These are phyloP conservation scores for Ilex aquifolium DNA, from an alignment of 257 asterid species.

Conservation along the genomic window DNA sequence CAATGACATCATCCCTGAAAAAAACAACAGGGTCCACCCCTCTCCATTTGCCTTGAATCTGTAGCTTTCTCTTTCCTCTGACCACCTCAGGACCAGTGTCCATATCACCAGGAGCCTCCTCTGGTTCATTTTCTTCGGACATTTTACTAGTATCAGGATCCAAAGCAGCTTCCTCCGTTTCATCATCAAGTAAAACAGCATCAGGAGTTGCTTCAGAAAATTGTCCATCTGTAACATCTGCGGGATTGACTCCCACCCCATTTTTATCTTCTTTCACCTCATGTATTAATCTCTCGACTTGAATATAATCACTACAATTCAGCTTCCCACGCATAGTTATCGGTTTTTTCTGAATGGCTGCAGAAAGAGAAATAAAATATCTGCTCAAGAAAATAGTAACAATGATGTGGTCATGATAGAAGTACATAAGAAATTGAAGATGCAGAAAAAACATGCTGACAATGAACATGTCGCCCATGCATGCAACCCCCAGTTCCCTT, in stretches of 20 bases:
- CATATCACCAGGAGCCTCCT: conserved; percentile 28
- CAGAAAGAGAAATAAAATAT: conserved; percentile 5
- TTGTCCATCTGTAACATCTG: conserved; percentile 13
- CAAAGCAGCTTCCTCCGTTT: conserved; percentile 29
- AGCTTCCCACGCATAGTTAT: conserved; percentile 26
- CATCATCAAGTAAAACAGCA: conserved; percentile 27
- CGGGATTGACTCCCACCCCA: conserved; percentile 9
- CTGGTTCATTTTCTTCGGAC: conserved; percentile 30
- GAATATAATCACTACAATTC: conserved; percentile 20
- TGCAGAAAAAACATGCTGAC: neutral
- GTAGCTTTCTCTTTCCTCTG: conserved; percentile 68
- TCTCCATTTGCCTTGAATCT: conserved; percentile 84
- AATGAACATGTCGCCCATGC: no score
- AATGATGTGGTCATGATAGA: neutral
- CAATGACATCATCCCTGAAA: conserved; percentile 57
- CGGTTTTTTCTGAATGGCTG: conserved; percentile 47
- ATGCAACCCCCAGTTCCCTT: no score
- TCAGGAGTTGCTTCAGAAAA: conserved; percentile 37
- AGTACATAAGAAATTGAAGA: neutral
- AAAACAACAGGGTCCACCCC: conserved; percentile 95
- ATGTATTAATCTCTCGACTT: conserved; percentile 26
- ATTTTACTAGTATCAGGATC: conserved; percentile 29
- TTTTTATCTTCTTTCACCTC: conserved; percentile 40
- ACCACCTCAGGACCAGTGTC: conserved; percentile 30
- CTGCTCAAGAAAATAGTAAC: neutral